phyloP scores from a whole-genome alignment of 2,329 filamentous ascomycete genomes.

The Talaromyces sp. region DNA sequence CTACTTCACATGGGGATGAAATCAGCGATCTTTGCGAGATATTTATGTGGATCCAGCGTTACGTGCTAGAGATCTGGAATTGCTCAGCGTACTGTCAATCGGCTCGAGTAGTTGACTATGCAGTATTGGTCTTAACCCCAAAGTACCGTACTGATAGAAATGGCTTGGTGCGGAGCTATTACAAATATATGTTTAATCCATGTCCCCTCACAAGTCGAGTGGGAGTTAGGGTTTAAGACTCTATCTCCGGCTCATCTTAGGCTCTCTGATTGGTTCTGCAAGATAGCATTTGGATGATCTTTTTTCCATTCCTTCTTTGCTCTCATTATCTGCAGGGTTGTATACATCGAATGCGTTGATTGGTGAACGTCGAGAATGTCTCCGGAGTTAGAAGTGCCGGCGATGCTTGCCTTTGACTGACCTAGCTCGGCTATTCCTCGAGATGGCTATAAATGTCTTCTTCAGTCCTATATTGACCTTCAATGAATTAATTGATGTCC shows the following conservation, averaged over 20 bases:
- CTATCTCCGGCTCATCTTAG: background rate
- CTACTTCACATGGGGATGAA: background rate
- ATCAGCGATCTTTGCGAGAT: background rate
- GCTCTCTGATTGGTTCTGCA: background rate
- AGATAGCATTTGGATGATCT: background rate
- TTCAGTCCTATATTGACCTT: background rate
- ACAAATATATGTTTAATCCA: background rate
- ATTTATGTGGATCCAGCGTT: background rate
- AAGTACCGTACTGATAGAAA: background rate
- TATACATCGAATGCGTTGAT: background rate
- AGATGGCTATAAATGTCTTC: background rate
- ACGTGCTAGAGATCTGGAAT: background rate
- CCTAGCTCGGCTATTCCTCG: background rate
- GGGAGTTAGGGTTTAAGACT: constrained; percentile 7
- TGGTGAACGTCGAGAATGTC: background rate
- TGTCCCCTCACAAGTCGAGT: background rate
- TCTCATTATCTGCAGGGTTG: background rate
- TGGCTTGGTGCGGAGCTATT: background rate
- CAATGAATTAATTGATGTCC: background rate
- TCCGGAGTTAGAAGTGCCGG: background rate
- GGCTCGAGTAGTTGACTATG: background rate
- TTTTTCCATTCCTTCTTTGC: background rate
- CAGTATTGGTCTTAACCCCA: background rate
- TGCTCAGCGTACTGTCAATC: background rate
- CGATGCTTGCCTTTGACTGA: background rate